These are phyloP conservation scores for Quercus lobata DNA, from an alignment of 331 rosid species.

Conservation along the genomic window DNA sequence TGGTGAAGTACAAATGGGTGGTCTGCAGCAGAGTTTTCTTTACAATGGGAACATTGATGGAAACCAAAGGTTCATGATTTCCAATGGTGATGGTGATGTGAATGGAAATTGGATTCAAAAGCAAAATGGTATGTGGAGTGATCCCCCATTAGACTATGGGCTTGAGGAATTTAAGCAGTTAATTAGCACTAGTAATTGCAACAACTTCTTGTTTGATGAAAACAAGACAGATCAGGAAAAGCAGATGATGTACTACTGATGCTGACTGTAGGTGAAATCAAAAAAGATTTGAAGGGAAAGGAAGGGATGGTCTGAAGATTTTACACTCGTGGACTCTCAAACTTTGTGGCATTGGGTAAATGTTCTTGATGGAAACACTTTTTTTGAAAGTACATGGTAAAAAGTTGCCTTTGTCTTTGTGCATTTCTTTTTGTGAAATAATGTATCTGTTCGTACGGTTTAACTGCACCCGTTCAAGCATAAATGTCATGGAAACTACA, in stretches of 20 bases:
- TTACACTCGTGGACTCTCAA: slow-evolving; percentile 18
- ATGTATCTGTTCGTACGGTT: slow-evolving; percentile 17
- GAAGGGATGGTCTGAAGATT: slow-evolving; percentile 16
- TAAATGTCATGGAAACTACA: slow-evolving; percentile 9
- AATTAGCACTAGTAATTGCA: slow-evolving; percentile 37
- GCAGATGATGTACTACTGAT: slow-evolving; percentile 45
- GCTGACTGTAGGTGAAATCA: slow-evolving; percentile 41
- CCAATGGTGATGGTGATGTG: slow-evolving; percentile 10
- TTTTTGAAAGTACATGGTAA: slow-evolving; percentile 29
- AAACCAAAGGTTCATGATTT: slow-evolving; percentile 27
- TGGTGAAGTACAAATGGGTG: slow-evolving; percentile 15
- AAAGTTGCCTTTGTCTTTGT: slow-evolving; percentile 21
- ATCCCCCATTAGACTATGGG: slow-evolving; percentile 49
- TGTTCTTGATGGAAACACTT: slow-evolving; percentile 14
- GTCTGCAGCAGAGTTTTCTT: slow-evolving; percentile 9
- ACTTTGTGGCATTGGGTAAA: slow-evolving; percentile 12
- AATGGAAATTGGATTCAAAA: slow-evolving; percentile 21
- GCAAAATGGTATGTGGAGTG: slow-evolving; percentile 34
- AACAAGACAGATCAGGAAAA: slow-evolving; percentile 46
- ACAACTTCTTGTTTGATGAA: slow-evolving; percentile 59
- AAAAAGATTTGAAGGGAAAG: slow-evolving; percentile 23
- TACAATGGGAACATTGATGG: slow-evolving; percentile 31
- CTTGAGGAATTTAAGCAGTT: slow-evolving; percentile 66
- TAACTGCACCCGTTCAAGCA: slow-evolving; percentile 10
- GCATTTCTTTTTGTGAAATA: slow-evolving; percentile 34